These are phyloP conservation scores for Puccinia coronata DNA, from an alignment of 1,284 basidiomycete species.

Conservation along the genomic window DNA sequence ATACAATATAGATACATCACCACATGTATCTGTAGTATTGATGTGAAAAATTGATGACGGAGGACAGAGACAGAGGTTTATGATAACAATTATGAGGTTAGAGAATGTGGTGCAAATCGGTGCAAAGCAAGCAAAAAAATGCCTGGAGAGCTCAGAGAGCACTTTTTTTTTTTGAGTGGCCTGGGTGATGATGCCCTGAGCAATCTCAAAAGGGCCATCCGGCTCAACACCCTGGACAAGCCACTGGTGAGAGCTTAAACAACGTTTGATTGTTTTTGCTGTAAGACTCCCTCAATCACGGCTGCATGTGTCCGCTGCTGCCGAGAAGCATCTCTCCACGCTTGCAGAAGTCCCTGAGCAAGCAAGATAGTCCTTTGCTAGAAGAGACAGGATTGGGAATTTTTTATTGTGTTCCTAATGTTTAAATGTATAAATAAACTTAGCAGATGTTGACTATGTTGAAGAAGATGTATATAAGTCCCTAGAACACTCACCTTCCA, in stretches of 20 bases:
- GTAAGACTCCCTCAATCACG: neutral
- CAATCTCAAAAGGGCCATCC: neutral
- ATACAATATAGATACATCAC: neutral
- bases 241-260: constrained; percentile 17
- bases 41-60: too few species aligned
- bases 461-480: too few species aligned
- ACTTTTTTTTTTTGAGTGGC: too few species aligned
- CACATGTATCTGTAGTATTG: neutral
- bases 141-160: too few species aligned
- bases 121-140: too few species aligned
- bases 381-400: neutral
- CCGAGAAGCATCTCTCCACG: constrained; percentile 21
- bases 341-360: neutral
- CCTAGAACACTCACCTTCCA: constrained; percentile 17
- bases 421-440: neutral
- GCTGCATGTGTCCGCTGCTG: neutral
- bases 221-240: neutral
- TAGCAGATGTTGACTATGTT: neutral
- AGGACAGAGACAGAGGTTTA: neutral
- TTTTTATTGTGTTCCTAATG: neutral
- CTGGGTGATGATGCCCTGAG: neutral
- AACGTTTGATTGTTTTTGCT: neutral
- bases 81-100: neutral
- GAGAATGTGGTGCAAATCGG: too few species aligned
- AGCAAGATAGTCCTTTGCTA: constrained; percentile 7